Evolutionary conservation across 805 yeast species (phyloP).

Genomic region (Groenewaldozyma salmanticensis): DNA sequence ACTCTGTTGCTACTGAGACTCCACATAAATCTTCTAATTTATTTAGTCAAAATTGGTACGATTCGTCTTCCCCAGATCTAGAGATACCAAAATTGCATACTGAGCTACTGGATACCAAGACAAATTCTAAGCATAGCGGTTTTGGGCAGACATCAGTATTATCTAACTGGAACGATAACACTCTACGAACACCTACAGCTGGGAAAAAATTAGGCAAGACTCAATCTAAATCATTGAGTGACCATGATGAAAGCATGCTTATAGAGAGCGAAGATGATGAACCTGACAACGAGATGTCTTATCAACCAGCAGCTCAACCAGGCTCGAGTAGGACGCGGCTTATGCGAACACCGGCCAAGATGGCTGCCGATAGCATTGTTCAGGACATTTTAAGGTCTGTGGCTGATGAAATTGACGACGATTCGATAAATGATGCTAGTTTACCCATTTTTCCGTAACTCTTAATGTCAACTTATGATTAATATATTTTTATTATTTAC

Average conservation of each 20-base stretch:
- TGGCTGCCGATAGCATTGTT: constrained; percentile 16
- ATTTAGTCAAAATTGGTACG: not conserved
- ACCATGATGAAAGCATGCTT: not conserved
- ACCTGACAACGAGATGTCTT: not conserved
- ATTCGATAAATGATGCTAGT: no score
- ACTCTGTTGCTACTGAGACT: not conserved
- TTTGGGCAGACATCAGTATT: no score
- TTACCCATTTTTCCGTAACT: not conserved
- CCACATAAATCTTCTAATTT: not conserved
- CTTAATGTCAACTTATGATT: not conserved
- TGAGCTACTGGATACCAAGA: not conserved
- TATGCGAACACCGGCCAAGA: constrained; percentile 17
- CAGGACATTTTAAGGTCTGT: constrained; percentile 16
- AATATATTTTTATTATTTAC: not conserved
- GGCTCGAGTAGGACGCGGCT: constrained; percentile 1
- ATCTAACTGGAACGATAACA: not conserved
- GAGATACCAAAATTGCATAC: constrained; percentile 6
- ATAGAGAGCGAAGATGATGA: not conserved
- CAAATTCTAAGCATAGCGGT: no score
- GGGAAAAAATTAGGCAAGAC: no score
- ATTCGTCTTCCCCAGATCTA: not conserved
- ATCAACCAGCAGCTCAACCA: not conserved
- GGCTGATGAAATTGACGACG: constrained; percentile 15
- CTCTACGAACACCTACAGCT: not conserved
- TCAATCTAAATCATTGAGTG: not conserved